Conservation (phyloP, 768 basidiomycete species). For the Termitomyces bulborhizus region DNA sequence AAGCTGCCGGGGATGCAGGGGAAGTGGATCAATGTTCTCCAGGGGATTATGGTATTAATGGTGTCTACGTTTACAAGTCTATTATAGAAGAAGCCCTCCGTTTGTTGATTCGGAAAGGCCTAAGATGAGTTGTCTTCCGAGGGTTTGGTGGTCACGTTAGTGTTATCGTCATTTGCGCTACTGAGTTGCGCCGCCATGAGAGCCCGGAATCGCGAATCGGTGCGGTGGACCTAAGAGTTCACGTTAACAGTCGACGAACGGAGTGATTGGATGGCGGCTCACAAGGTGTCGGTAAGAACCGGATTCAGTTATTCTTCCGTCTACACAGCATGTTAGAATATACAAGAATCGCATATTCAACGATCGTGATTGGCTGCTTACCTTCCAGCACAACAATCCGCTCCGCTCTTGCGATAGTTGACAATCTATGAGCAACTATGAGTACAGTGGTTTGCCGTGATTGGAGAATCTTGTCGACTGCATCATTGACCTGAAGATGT, state of each 20-base stretch:
- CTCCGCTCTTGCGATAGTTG: conserved; percentile 87
- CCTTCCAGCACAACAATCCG: conserved; percentile 87
- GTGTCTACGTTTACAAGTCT: background rate
- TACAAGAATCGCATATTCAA: background rate
- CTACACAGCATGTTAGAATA: conserved; percentile 24
- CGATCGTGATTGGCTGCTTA: conserved; percentile 18
- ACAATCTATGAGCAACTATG: conserved; percentile 85
- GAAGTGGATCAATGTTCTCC: background rate
- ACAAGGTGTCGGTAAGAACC: conserved; percentile 80
- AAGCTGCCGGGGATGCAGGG: background rate
- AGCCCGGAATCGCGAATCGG: conserved; percentile 73
- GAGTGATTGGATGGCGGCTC: conserved; percentile 15
- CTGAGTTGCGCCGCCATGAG: conserved; percentile 89
- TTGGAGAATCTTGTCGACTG: conserved; percentile 81
- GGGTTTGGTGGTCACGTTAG: background rate
- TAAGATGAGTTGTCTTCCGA: background rate
- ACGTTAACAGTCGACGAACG: background rate
- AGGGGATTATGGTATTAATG: conserved; percentile 1
- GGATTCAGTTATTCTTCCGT: conserved; percentile 75
- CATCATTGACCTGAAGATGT: conserved; percentile 66
- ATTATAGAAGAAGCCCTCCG: background rate
- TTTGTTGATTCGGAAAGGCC: background rate
- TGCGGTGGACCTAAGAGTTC: conserved; percentile 45
- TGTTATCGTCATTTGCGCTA: conserved; percentile 32
- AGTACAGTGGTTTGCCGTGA: conserved; percentile 79